Evolutionary conservation across 768 basidiomycete species (phyloP), one percentile per base, ranked within the genome.

Genomic region (Hypholoma fasciculare): DNA sequence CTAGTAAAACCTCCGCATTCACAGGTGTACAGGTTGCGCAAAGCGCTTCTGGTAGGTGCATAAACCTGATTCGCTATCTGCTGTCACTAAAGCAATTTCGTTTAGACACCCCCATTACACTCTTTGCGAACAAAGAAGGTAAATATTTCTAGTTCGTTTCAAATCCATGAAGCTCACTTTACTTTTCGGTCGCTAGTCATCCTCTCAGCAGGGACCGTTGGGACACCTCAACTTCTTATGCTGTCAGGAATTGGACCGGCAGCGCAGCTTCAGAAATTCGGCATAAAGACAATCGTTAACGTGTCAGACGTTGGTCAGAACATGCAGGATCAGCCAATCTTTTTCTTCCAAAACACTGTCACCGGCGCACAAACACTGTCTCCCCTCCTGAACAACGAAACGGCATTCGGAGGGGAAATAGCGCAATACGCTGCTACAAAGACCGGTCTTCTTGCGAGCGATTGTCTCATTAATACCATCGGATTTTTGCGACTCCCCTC

Each of bases 281-380:
- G 73, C 1, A 79, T 83, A 57, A 52, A 44, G 12, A 61, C 72
- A 8, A 54, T 77, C 51, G 64, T 80, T 13, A 63, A 78, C 47
- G 66, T 74, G 37, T 72, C 73, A 1, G 72, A 70, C 8, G 79
- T 82, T 23, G 80, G 80, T 1, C 71, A 75, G 64, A 82, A 83
- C 62, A 66, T 84, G 16, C 74, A 75, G 42, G 81, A 80, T 57
- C 77, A 79, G 43, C 52, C 66, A 9, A 27, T 66, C 26, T 52
- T 67, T 11, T 52, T 65, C 11, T 66, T 60, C 52, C 52, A 63
- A 2, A 73, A 62, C 56, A 49, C 52, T 11, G 67, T 70, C 26
- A 65, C 65, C 12, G 59, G 56, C 12, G 63, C 50, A 6, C 62
- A 69, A 9, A 72, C 63, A 27, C 56, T 64, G 16, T 67, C 71